A percentile compares a stretch with the other conserved stretches of the same genome.
phyloP scores from a whole-genome alignment of 2,329 filamentous ascomycete genomes.

The Claviceps citrina region DNA sequence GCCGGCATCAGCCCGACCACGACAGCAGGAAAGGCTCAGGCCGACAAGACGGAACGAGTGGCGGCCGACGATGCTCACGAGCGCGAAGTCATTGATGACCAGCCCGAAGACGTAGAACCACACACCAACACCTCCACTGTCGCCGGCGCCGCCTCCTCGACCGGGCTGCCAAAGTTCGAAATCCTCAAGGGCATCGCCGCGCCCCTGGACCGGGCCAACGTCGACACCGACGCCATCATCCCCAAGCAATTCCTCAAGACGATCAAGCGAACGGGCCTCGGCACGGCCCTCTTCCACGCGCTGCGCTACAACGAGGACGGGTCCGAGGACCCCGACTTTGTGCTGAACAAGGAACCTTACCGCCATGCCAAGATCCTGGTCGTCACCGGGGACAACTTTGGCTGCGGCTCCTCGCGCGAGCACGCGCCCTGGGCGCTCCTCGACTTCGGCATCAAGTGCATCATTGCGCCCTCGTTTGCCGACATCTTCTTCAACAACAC shows the following conservation, averaged over 20 bases:
- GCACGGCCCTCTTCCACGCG: constrained; percentile 71
- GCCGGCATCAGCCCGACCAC: constrained; percentile 28
- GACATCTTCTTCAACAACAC: constrained; percentile 97
- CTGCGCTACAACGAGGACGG: constrained; percentile 65
- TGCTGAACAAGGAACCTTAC: constrained; percentile 85
- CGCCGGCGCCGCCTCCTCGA: constrained; percentile 21
- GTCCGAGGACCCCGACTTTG: constrained; percentile 61
- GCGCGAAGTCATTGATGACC: constrained; percentile 37
- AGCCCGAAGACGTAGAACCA: constrained; percentile 47
- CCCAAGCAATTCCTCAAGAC: constrained; percentile 99
- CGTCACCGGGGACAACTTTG: constrained; percentile 84
- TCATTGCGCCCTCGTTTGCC: constrained; percentile 68
- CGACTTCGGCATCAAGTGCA: constrained; percentile 87
- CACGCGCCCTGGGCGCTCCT: constrained; percentile 94
- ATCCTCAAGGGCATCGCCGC: constrained; percentile 76
- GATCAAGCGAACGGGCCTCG: constrained; percentile 92
- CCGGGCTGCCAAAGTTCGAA: constrained; percentile 71
- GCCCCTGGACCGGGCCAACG: constrained; percentile 72
- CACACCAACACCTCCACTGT: constrained; percentile 45
- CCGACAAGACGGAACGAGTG: constrained; percentile 39
- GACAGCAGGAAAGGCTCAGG: constrained; percentile 27
- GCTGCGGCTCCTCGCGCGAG: constrained; percentile 82
- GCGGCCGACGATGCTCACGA: constrained; percentile 34
- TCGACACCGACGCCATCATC: constrained; percentile 98
- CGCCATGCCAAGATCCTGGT: constrained; percentile 76